Evolutionary conservation across 1,139 yeast genomes (phyloP), one percentile per base, ranked within the genome.

Genomic region (Sporopachydermia cereana): DNA sequence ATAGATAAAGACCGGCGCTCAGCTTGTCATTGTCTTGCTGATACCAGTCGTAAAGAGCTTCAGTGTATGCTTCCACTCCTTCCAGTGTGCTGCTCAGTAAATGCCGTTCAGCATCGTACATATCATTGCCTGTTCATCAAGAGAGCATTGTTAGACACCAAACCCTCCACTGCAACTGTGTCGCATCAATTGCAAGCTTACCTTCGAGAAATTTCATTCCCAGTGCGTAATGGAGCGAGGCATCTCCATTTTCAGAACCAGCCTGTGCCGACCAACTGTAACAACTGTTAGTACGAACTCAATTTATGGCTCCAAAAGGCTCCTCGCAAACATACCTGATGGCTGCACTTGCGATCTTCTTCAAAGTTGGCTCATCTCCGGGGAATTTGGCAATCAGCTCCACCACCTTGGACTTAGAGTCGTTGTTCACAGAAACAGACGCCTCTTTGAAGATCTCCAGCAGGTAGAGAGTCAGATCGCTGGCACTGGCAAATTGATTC

Each of bases 401-500:
- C 22, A 62, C 59, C 20, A 67, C 45, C 21, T 64, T 58, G 39
- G 66, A 66, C 44, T 58, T 48, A 16, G 53, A 48, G 58, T 69
- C 64, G 18, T 68, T 67, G 48, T 68, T 71, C 2, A 68, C 72
- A 14, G 62, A 55, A 2, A 69, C 57, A 4, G 66, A 68, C 5
- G 79, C 75, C 43, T 71, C 71, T 24, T 68, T 73, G 55, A 78
- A 80, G 0, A 84, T 76, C 48, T 80, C 85, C n/a, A 88, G 57
- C 58, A 88, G 61, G 58, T 84, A 86, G 36, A 71, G 61, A n/a
- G 81, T 72, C 54, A 91, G 67, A 59, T 91, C 97, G 27, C 84
- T 72, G 3, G 89, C 85, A 27, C 89, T 81, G 24, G 91, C 93
- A 48, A 72, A 80, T 61, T 85, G 89, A 47, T 75, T 69, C 47